Percentiles rank a stretch among this genome's conserved stretches.
Conservation (phyloP, 176 grass and related monocot species). For the Juncus inflexus region DNA sequence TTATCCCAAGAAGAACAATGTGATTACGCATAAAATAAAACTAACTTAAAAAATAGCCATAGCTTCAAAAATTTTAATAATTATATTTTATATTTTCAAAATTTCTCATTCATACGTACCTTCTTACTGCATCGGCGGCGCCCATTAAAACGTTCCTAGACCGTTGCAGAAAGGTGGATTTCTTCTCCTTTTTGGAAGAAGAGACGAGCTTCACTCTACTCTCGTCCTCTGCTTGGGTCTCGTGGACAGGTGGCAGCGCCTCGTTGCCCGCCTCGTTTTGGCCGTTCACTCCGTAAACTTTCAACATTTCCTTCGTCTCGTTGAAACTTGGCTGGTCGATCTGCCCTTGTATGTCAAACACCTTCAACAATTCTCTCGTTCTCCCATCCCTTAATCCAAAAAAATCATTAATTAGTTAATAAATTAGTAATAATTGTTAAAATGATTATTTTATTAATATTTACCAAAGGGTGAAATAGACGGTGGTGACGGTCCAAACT, state of each 20-base stretch:
- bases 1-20: too few relatives aligned
- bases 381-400: slow-evolving; percentile 62
- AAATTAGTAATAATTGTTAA: too few relatives aligned
- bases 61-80: too few relatives aligned
- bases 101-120: not conserved
- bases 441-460: not conserved
- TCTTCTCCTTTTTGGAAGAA: slow-evolving; percentile 82
- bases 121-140: slow-evolving; percentile 80
- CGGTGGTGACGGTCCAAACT: slow-evolving; percentile 71
- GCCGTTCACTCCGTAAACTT: slow-evolving; percentile 85
- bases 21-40: too few relatives aligned
- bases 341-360: slow-evolving; percentile 86
- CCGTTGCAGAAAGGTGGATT: slow-evolving; percentile 70
- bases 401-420: too few relatives aligned
- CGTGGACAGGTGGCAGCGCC: slow-evolving; percentile 31
- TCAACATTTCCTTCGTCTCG: slow-evolving; percentile 69
- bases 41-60: too few relatives aligned
- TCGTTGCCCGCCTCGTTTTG: slow-evolving; percentile 60
- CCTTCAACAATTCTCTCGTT: slow-evolving; percentile 86
- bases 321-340: slow-evolving; percentile 27
- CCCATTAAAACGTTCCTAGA: slow-evolving; percentile 87
- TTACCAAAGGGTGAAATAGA: slow-evolving; percentile 90
- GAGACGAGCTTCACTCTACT: slow-evolving; percentile 45
- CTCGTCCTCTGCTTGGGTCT: slow-evolving; percentile 64
- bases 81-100: too few relatives aligned